phyloP scores from a whole-genome alignment of 352 stramenopile species.

The Phytophthora cactorum region DNA sequence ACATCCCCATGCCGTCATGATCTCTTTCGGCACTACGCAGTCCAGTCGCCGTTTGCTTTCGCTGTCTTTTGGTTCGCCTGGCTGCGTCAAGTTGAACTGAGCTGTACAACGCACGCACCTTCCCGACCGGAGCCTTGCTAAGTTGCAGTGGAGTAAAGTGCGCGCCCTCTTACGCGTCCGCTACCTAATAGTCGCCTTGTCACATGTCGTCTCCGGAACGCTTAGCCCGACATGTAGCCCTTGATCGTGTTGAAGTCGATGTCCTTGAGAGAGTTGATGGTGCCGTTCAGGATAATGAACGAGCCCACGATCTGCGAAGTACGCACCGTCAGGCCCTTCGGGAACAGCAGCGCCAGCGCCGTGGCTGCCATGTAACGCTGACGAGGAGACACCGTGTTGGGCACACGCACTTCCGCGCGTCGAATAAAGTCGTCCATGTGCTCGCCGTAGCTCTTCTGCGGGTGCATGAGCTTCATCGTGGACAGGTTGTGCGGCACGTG shows the following conservation, averaged over 20 bases:
- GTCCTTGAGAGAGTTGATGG: constrained; percentile 91
- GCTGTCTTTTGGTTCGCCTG: constrained; percentile 20
- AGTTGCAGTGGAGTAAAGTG: constrained; percentile 23
- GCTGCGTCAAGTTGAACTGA: constrained; percentile 33
- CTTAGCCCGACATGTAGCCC: constrained; percentile 46
- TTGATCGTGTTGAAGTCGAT: constrained; percentile 66
- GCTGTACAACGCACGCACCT: constrained; percentile 34
- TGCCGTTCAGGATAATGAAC: constrained; percentile 95
- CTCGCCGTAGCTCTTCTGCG: constrained; percentile 82
- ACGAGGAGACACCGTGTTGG: constrained; percentile 72
- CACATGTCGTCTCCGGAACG: constrained; percentile 8
- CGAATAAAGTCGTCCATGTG: constrained; percentile 89
- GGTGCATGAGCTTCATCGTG: constrained; percentile 96
- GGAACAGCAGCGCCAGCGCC: constrained; percentile 85
- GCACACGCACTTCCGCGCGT: constrained; percentile 84
- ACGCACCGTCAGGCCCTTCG: constrained; percentile 88
- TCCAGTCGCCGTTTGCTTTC: constrained; percentile 17
- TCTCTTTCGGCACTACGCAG: constrained; percentile 30
- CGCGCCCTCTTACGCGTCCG: constrained; percentile 15
- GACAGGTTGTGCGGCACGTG: constrained; percentile 96
- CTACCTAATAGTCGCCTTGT: constrained; percentile 33
- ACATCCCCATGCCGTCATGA: constrained; percentile 28
- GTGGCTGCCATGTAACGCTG: constrained; percentile 73
- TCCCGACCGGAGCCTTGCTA: constrained; percentile 24
- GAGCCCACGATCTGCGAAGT: constrained; percentile 93